phyloP scores from a whole-genome alignment of 2,329 filamentous ascomycete species.

The Neurospora sp. region DNA sequence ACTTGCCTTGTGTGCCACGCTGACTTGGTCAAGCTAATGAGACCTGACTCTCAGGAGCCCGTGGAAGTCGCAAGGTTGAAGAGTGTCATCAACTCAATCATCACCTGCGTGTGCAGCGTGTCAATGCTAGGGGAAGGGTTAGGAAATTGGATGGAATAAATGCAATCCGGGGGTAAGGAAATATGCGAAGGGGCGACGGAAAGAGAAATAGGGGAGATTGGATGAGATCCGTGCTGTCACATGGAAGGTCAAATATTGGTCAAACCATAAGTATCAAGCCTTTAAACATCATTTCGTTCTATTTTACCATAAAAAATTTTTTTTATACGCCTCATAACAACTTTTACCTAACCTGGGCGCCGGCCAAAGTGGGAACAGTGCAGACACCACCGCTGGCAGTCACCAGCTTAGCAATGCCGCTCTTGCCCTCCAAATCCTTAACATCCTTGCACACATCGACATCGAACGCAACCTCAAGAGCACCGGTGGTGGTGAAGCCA shows the following conservation, averaged over 20 bases:
- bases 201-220: too few relatives aligned
- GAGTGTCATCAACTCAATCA: too few relatives aligned
- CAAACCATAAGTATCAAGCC: not conserved
- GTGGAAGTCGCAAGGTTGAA: not conserved
- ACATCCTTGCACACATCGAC: constrained; percentile 69
- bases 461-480: constrained; percentile 78
- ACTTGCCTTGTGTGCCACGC: too few relatives aligned
- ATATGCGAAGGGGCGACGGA: too few relatives aligned
- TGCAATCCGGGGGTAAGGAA: too few relatives aligned
- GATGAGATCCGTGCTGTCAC: not conserved
- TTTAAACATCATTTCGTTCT: not conserved
- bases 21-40: not conserved
- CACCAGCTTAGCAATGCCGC: constrained; percentile 57
- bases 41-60: not conserved
- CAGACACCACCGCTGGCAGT: constrained; percentile 72
- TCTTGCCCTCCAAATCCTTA: constrained; percentile 59
- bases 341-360: constrained; percentile 68
- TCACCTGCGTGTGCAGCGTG: too few relatives aligned
- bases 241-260: not conserved
- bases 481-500: constrained; percentile 82
- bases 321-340: not conserved
- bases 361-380: constrained; percentile 71
- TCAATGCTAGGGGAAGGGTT: too few relatives aligned
- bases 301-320: not conserved
- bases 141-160: too few relatives aligned